Percentiles rank a stretch among this genome's conserved stretches.
phyloP scores from a whole-genome alignment of 2,329 filamentous ascomycete genomes.

The Alternaria solani region DNA sequence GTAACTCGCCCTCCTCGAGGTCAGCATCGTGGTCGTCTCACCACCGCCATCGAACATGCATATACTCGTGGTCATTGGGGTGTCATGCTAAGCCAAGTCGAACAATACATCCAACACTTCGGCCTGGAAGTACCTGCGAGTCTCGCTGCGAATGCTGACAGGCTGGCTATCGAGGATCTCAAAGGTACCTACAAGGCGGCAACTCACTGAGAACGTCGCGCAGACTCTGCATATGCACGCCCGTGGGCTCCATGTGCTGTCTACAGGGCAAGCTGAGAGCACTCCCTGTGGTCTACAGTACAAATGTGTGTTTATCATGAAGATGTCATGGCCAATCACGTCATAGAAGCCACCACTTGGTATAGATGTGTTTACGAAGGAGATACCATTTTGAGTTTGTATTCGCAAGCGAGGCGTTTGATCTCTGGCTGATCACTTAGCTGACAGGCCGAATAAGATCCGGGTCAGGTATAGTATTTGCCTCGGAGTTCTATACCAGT shows the following conservation, averaged over 20 bases:
- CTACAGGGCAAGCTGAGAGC: not conserved
- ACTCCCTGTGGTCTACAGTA: not conserved
- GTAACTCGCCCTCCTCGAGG: not conserved
- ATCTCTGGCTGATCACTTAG: not conserved
- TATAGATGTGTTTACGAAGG: not conserved
- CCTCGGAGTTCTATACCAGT: not conserved
- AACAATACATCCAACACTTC: not conserved
- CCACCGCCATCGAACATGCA: conserved; percentile 3
- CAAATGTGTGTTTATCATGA: not conserved
- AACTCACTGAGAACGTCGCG: not conserved
- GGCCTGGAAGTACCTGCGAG: not conserved
- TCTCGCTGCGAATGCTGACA: not conserved
- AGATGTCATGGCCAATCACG: not conserved
- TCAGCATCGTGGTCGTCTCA: not conserved
- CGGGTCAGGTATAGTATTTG: not conserved
- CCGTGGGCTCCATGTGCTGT: not conserved
- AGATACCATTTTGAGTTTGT: not conserved
- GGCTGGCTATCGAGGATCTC: not conserved
- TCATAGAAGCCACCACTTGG: not conserved
- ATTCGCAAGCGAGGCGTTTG: not conserved
- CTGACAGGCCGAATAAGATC: not conserved
- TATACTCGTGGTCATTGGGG: not conserved
- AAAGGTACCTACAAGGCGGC: not conserved
- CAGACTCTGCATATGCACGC: not conserved
- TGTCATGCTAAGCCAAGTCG: not conserved